Percentiles rank a stretch among this genome's conserved stretches.
Evolutionary conservation across 2,329 filamentous ascomycete genomes (phyloP).

Genomic region (Alternaria sp.): DNA sequence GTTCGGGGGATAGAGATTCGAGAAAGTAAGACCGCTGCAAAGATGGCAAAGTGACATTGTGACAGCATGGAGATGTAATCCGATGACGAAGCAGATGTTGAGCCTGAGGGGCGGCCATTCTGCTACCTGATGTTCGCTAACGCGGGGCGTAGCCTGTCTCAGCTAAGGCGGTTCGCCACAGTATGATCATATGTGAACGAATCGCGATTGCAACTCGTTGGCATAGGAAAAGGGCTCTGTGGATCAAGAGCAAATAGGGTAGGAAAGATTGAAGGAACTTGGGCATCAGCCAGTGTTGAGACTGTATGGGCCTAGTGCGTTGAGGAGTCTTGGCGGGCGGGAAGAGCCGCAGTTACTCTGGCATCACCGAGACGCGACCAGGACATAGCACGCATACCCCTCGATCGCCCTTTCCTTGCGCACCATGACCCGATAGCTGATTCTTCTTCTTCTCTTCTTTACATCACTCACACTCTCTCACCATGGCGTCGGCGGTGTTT

Average conservation of each 20-base stretch:
- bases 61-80: neutral
- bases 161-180: neutral
- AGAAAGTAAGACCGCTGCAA: neutral
- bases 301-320: neutral
- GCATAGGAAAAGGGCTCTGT: no score
- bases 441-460: neutral
- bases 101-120: neutral
- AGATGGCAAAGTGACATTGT: neutral
- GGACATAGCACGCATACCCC: slow-evolving; percentile 7
- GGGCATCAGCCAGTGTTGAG: neutral
- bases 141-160: neutral
- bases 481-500: slow-evolving; percentile 96
- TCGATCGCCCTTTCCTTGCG: slow-evolving; percentile 7
- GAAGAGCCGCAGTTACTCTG: slow-evolving; percentile 15
- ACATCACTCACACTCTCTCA: slow-evolving; percentile 22
- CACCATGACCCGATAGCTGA: slow-evolving; percentile 16
- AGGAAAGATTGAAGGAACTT: no score
- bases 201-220: no score
- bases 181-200: no score
- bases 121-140: neutral
- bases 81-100: neutral
- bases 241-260: no score
- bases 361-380: slow-evolving; percentile 16
- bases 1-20: neutral
- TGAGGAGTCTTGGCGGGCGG: slow-evolving; percentile 7